These are phyloP conservation scores for Paraphaeosphaeria minitans DNA, from an alignment of 2,329 filamentous ascomycete species.

Conservation along the genomic window DNA sequence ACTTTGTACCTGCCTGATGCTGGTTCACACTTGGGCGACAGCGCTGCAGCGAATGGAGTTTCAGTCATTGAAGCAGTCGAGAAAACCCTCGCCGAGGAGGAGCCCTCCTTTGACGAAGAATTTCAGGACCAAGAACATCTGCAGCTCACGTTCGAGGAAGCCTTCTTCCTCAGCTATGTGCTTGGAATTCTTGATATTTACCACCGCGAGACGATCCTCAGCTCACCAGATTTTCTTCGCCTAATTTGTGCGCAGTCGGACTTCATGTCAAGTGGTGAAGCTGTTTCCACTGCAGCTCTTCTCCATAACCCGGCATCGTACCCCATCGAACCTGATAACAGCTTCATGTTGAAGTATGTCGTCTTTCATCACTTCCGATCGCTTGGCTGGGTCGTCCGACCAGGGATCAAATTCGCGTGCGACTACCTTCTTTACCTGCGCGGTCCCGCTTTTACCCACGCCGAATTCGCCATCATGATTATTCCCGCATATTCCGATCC, in stretches of 20 bases:
- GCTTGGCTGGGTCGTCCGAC: constrained; percentile 90
- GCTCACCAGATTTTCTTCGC: constrained; percentile 53
- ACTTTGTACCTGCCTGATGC: constrained; percentile 24
- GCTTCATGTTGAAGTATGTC: constrained; percentile 83
- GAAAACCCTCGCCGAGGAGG: constrained; percentile 16
- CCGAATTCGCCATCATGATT: constrained; percentile 87
- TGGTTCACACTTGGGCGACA: constrained; percentile 13
- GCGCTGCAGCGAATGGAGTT: constrained; percentile 14
- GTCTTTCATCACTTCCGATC: constrained; percentile 97
- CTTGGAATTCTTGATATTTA: constrained; percentile 73
- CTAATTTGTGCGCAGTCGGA: constrained; percentile 73
- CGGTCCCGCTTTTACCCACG: constrained; percentile 92
- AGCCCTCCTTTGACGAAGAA: constrained; percentile 19
- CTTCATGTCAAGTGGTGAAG: constrained; percentile 53
- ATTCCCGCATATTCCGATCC: constrained; percentile 78
- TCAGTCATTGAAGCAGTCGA: constrained; percentile 21
- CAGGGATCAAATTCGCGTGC: constrained; percentile 91
- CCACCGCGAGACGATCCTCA: constrained; percentile 52
- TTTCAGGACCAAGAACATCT: constrained; percentile 72
- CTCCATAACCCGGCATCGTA: not conserved
- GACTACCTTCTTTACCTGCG: constrained; percentile 95
- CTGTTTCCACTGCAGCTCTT: constrained; percentile 6
- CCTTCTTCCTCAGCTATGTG: constrained; percentile 85
- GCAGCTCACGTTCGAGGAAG: constrained; percentile 88
- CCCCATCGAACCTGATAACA: constrained; percentile 72